phyloP scores from a whole-genome alignment of 2,329 filamentous ascomycete genomes.

The Sporothrix luriei region DNA sequence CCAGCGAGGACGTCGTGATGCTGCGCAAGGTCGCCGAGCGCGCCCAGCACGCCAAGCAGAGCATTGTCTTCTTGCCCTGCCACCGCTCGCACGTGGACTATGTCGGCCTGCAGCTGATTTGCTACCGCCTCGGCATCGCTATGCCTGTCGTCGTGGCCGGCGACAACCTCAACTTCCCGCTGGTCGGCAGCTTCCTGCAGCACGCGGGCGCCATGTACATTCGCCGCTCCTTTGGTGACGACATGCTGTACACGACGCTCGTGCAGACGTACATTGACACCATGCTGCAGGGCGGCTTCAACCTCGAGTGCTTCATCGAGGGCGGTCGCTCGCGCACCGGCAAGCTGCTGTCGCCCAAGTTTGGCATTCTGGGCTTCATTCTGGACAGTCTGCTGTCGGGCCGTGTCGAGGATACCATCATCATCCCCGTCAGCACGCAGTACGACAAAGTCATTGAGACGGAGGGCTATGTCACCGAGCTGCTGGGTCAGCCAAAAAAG shows the following conservation, averaged over 20 bases:
- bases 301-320: conserved; percentile 97
- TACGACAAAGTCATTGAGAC: conserved; percentile 99
- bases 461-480: conserved; percentile 91
- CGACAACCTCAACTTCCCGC: conserved; percentile 92
- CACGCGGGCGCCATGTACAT: conserved; percentile 99
- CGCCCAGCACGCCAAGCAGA: conserved; percentile 85
- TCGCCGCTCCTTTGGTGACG: conserved; percentile 85
- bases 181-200: conserved; percentile 87
- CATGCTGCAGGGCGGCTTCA: conserved; percentile 83
- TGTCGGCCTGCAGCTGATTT: conserved; percentile 90
- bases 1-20: conserved; percentile 86
- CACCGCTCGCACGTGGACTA: conserved; percentile 97
- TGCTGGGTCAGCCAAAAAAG: conserved; percentile 90
- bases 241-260: conserved; percentile 85
- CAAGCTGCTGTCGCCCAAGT: conserved; percentile 91
- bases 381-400: conserved; percentile 88
- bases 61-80: conserved; percentile 92
- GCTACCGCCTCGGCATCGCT: conserved; percentile 86
- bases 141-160: conserved; percentile 91
- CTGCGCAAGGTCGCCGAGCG: conserved; percentile 79
- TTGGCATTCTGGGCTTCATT: conserved; percentile 90
- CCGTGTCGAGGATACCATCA: conserved; percentile 84
- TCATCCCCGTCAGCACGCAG: conserved; percentile 94
- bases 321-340: conserved; percentile 90
- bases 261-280: conserved; percentile 97